Base-by-base conservation (phyloP, 129 eudicot genomes). In the Helichrysum umbraculigerum region DNA sequence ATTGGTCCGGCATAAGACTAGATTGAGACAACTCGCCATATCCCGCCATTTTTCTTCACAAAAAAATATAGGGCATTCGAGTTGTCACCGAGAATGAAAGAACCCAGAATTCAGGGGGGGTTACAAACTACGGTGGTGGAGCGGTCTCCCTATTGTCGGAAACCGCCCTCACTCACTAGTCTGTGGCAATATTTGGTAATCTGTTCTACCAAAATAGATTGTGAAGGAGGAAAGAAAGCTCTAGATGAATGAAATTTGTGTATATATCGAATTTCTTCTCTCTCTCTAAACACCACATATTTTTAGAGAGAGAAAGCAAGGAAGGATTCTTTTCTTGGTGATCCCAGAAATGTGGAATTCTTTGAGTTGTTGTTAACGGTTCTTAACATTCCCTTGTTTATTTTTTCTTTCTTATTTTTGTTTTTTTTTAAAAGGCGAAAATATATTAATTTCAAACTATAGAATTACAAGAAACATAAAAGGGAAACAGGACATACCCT, bases 91-190 rank as follows among this genome's bases (percentile, higher is more conserved):
- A 11, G 15, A 2, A 58, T 57, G 19, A 70, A 66, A 5, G 63
- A 52, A 39, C 74, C 34, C 50, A 67, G 79, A 37, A 34, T 44
- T 62, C 28, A 44, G 70, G 78, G 66, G 32, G 70, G 83, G 41
- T 68, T 60, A 78, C 79, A 71, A 44, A 75, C 75, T 79, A 67
- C n/a, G 78, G 72, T 82, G 69, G 81, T 70, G 81, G 85, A 83
- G 90, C 87, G 90, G 87, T 76, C 62, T 79, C 86, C 86, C 17
- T 4, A 47, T 33, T 32, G 83, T 61, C 83, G 85, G 83, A 86
- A 78, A 83, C 90, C 90, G 90, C 90, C 77, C 87, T 79, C 78
- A 70, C 80, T 72, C 76, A 73, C 47, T 59, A 61, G 85, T 41
- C 7, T 71, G 76, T 68, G 60, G 73, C 71, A 73, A 60, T 51